Conservation (phyloP, 345 rosid species). For the Mallotus nudiflorus region DNA sequence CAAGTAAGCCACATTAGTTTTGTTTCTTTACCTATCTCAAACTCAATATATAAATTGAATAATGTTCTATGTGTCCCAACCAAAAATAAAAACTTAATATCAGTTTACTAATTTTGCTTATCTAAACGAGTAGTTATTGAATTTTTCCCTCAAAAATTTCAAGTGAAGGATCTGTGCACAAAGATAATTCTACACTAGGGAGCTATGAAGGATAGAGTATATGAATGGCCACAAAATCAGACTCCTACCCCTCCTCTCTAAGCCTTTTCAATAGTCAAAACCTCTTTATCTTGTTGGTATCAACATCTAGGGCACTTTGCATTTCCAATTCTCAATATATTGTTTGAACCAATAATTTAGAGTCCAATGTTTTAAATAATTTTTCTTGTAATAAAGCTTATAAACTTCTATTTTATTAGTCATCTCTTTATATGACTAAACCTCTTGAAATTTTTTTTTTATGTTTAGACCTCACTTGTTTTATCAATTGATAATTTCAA, state of each 20-base stretch:
- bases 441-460: not conserved
- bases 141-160: not conserved
- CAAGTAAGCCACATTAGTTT: too few species aligned
- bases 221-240: not conserved
- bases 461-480: not conserved
- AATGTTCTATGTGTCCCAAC: not conserved
- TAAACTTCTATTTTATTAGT: not conserved
- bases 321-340: not conserved
- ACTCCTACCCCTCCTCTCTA: not conserved
- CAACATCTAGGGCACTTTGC: not conserved
- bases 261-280: not conserved
- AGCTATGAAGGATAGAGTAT: not conserved
- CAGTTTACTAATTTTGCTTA: not conserved
- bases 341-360: not conserved
- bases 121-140: not conserved
- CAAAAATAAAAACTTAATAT: not conserved
- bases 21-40: too few species aligned
- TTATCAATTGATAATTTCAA: not conserved
- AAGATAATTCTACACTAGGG: not conserved
- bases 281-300: not conserved
- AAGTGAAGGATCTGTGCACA: not conserved
- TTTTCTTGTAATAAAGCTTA: not conserved
- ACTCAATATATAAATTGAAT: not conserved
- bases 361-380: not conserved
- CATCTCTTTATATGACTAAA: not conserved